Evolutionary conservation across 768 basidiomycete species (phyloP).

Genomic region (Boletus vinaceobasis): DNA sequence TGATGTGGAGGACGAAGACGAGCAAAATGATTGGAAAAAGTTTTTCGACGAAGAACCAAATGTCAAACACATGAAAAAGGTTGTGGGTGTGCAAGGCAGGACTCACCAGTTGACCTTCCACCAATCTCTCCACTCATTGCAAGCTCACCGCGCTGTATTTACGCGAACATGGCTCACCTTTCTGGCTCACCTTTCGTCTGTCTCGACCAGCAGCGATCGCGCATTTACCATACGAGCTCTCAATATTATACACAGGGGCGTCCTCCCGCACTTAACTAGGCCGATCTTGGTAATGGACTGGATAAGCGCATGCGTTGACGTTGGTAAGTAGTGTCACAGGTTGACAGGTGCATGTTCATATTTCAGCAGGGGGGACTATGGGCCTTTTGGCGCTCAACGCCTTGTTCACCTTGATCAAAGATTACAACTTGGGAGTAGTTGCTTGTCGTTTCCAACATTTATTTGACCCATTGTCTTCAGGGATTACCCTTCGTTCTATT

Average conservation of each 20-base stretch:
- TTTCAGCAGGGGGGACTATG: constrained; percentile 63
- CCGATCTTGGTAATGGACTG: constrained; percentile 88
- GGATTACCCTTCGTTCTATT: constrained; percentile 96
- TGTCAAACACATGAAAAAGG: constrained; percentile 34
- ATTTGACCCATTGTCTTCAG: constrained; percentile 38
- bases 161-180: constrained; percentile 77
- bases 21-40: constrained; percentile 67
- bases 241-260: constrained; percentile 77
- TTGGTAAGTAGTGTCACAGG: constrained; percentile 45
- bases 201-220: constrained; percentile 29
- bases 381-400: constrained; percentile 91
- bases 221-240: constrained; percentile 54
- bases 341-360: neutral
- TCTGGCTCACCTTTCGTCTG: constrained; percentile 54
- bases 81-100: constrained; percentile 41
- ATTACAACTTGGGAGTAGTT: constrained; percentile 82
- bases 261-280: constrained; percentile 79
- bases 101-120: constrained; percentile 67
- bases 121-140: constrained; percentile 71
- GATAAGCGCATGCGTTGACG: constrained; percentile 80
- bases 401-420: constrained; percentile 84
- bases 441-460: neutral
- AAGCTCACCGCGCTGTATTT: constrained; percentile 78
- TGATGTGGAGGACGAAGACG: constrained; percentile 39
- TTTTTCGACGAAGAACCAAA: constrained; percentile 71